Percentiles rank a stretch among this genome's conserved stretches.
These are phyloP conservation scores for Rhodomyrtus tomentosa DNA, from an alignment of 345 rosid genomes.

Conservation along the genomic window DNA sequence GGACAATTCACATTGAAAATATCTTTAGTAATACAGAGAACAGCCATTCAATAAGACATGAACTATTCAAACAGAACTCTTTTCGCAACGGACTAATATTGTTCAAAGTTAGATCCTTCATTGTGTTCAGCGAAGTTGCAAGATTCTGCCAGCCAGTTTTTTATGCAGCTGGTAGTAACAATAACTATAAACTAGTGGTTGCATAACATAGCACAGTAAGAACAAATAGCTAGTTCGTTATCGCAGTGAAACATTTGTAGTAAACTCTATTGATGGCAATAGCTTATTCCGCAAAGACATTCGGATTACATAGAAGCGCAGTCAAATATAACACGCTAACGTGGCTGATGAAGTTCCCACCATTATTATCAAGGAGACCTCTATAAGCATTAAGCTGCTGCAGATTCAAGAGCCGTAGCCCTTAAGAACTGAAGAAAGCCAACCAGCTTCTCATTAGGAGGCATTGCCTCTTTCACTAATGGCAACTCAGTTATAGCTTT, in stretches of 20 bases:
- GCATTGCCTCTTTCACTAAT: slow-evolving; percentile 11
- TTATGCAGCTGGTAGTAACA: not conserved
- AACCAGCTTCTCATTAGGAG: slow-evolving; percentile 19
- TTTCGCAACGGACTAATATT: not conserved
- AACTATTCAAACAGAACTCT: not conserved
- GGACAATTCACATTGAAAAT: not conserved
- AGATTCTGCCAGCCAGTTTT: not conserved
- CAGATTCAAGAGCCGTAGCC: not conserved
- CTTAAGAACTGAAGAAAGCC: slow-evolving; percentile 10
- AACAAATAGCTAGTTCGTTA: too few species aligned
- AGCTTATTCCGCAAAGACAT: not conserved
- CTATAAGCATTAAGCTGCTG: not conserved
- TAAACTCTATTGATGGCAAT: too few species aligned
- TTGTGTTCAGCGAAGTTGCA: not conserved
- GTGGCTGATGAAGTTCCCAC: not conserved
- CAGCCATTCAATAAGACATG: not conserved
- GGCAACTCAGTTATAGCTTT: slow-evolving; percentile 9
- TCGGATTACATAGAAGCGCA: not conserved
- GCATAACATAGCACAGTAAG: too few species aligned
- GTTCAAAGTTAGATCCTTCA: not conserved
- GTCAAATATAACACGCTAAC: not conserved
- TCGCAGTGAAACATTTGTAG: too few species aligned
- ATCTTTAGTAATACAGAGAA: not conserved
- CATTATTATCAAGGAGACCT: not conserved
- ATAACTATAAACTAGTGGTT: not conserved